Evolutionary conservation across 345 rosid species (phyloP), one percentile per base, ranked within the genome.

Genomic region (Cardamine occulta): DNA sequence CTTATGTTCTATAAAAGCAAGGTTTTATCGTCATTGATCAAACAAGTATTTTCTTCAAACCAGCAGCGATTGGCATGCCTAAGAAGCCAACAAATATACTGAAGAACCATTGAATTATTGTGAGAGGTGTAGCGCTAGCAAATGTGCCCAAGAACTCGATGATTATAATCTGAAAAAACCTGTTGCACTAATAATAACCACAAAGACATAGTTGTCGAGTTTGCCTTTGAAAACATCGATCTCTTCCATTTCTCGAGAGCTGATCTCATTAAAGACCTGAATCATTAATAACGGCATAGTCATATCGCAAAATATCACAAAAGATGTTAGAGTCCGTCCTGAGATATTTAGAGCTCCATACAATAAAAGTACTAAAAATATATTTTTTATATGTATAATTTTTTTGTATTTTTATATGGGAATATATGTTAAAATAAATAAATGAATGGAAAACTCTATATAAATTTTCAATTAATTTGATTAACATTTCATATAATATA

Each of bases 31-130:
- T 4, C 21, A 31, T 56, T n/a, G 39, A 67, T 85, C 79, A 91
- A 17, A 89, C 90, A 0, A 85, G 86, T 61, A 93, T 73, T 84
- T 53, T 79, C 85, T 93, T 93, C 42, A 93, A 42, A 24, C 57
- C 77, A 57, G 91, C 98, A 55, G 97, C 86, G 55, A 91, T 82
- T 0, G 96, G 97, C 96, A 93, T 93, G 68, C 97, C 96, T 19
- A 91, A 39, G 76, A 93, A 89, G 58, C 97, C 91, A 4, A 87
- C 68, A 63, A 83, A 10, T 48, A 86, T 65, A 76, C 91, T 80
- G 52, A 79, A 34, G 57, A 81, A 66, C 96, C 91, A 88, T 53
- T 88, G 93, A 2, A 63, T 42, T 42, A 70, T 9, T 37, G 86
- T 80, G 57, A 90, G 88, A 15, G 86, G 88, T 19, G 80, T 66